Evolutionary conservation across 495 filamentous ascomycete species (phyloP), one percentile per base, ranked within the genome.

Genomic region (Penicillium turbatum): DNA sequence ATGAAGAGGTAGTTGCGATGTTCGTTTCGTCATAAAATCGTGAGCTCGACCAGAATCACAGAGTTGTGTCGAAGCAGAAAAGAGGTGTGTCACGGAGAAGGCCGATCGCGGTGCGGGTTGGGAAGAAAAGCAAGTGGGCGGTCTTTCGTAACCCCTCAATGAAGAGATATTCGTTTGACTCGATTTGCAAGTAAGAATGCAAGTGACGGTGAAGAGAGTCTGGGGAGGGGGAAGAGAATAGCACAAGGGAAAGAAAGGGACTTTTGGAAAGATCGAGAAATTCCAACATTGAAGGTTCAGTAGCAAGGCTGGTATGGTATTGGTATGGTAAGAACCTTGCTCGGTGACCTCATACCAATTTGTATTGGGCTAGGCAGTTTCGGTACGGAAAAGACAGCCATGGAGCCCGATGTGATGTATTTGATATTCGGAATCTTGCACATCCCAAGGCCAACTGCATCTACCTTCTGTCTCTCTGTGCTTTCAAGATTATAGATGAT

Each of bases 21-120:
- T 47, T 65, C 67, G 67, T 68, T 43, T 59, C 65, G 67, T 70
- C 67, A 56, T 70, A 56, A 57, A 24, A 45, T 62, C 64, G 54
- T 63, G 36, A 61, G 38, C 15, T 26, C 12, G 38, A 30, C 32
- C 38, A 46, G 37, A 29, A 47, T 13, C 17, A 47, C 30, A 48
- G 26, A 30, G 37, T 10, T 8, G 31, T 15, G 17, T 34, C 16
- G 24, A 15, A 31, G 16, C 21, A 24, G 30, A 13, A 41, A 29
- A 36, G n/a, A 34, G 37, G 17, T 30, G 40, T 27, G 39, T 26
- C 12, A 27, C 39, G 39, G 21, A 42, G 39, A 41, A 24, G 11
- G 48, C 1, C 11, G 41, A 29, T 45, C 31, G 48, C 47, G 38
- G 32, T 35, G 43, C 19, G 32, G 21, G 31, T 35, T 24, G 3